Evolutionary conservation across 1,139 yeast genomes (phyloP), one percentile per base, ranked within the genome.

Genomic region (Maudiozyma humilis): DNA sequence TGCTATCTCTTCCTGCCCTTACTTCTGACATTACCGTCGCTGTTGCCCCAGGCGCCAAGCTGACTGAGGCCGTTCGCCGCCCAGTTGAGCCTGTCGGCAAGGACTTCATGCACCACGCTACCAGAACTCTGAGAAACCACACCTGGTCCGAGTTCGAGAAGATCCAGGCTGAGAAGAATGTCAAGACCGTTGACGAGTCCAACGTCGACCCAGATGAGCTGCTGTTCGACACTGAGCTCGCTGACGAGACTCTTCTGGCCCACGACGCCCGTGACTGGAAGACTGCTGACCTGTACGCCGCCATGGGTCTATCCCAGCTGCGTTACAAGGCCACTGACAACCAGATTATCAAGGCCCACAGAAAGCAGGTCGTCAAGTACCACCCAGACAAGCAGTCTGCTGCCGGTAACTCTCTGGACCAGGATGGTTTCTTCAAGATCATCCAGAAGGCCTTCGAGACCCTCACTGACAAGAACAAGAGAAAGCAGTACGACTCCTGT

Each of bases 191-290:
- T 48, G 94, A 85, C 60, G 82, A 77, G 54, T 51, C 60, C 16
- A 75, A 71, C 55, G 88, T 80, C 51, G 93, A 79, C 45, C 86
- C 80, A 56, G 75, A 79, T 55, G 88, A 84, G 43, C 76, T 78
- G 52, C 85, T 83, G 55, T 82, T 81, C 42, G 95, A 86, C 63
- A 82, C 78, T 54, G 89, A 82, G 52, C 89, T 85, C 50, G 72
- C 72, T 49, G 76, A 72, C 51, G 77, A 71, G 41, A 82, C 77
- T 43, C 74, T 91, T 68, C 77, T 89, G 58, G 72, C 75, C 36
- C 93, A 85, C 59, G 97, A 91, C 64, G 96, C 98, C 61, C 84
- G 95, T 76, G 96, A 91, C 65, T 91, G 98, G 98, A 91, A 91
- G 70, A 72, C 82, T 43, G 95, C 94, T 55, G 96, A 91, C 68